Base-by-base conservation (phyloP, 2,329 filamentous ascomycete species). In the Taxawa tesnikishii region DNA sequence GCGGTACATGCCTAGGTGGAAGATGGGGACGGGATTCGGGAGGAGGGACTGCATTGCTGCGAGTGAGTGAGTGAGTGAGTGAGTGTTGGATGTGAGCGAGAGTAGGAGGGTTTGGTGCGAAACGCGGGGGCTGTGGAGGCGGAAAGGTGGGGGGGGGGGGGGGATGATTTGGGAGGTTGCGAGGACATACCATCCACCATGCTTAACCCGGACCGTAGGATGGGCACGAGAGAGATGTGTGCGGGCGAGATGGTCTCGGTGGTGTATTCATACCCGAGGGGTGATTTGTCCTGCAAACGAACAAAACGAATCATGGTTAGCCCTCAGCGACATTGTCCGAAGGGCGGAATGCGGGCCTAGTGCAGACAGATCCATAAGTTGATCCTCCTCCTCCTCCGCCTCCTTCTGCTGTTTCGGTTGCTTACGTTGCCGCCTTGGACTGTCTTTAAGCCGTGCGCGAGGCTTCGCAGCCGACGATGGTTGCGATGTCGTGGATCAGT, bases 1-100 rank as follows among this genome's bases (percentile, higher is more conserved):
- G 51, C 87, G 83, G 68, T 88, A 96, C 50, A 96, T 79, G 43
- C 90, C 88, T 6, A 96, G 79, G 55, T 96, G 88, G 63, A 96
- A 85, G 42, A 94, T 73, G 5, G 85, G 79, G 18, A 88, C 81
- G 10, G 83, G 71, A 23, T 59, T 53, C 12, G 88, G 87, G 37
- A 96, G 83, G 47, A 96, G 69, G 16, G 76, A 77, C 62, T 88
- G 79, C 26, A 94, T 64, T 15, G 84, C 81, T 81, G 45, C 13
- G 10, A 13, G n/a, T 23, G 23, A 24, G 32, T 23, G 10, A 32
- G 21, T 10, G 15, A 4, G 13, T 35, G 3, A 18, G 19, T 12
- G 44, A 33, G 34, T 24, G 31, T 1, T 8, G 41, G 35, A 34
- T 21, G 26, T 15, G 21, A 13, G 6, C 8, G 12, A 9, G 16